phyloP scores from a whole-genome alignment of 2,329 filamentous ascomycete species.

The Chrysosporium keratinophilum region DNA sequence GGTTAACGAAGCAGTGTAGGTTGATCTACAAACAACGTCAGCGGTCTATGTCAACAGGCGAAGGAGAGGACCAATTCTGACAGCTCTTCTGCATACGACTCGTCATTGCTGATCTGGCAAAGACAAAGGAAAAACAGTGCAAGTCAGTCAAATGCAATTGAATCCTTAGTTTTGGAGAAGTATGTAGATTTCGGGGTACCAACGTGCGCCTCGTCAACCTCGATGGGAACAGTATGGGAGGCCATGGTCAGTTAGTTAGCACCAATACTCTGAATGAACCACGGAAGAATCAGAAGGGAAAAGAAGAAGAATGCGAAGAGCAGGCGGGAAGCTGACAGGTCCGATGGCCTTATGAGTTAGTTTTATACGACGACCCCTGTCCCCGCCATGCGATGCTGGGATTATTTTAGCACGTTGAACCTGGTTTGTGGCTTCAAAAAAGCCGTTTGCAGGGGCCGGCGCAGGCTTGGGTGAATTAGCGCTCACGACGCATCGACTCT shows the following conservation, averaged over 20 bases:
- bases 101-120: neutral
- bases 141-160: neutral
- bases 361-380: no score
- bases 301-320: neutral
- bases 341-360: no score
- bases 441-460: no score
- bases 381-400: no score
- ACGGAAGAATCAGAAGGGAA: neutral
- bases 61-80: neutral
- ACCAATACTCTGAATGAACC: neutral
- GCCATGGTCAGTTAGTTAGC: neutral
- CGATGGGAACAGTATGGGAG: neutral
- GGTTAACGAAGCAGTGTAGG: conserved; percentile 6
- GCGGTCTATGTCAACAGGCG: neutral
- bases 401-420: no score
- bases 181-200: neutral
- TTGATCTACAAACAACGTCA: neutral
- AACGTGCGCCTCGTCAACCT: neutral
- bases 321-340: no score
- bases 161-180: neutral
- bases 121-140: neutral
- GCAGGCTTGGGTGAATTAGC: no score
- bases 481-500: no score
- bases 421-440: no score
- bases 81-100: neutral